Base-by-base conservation (phyloP, 2,329 filamentous ascomycete species). In the Cladophialophora exuberans region DNA sequence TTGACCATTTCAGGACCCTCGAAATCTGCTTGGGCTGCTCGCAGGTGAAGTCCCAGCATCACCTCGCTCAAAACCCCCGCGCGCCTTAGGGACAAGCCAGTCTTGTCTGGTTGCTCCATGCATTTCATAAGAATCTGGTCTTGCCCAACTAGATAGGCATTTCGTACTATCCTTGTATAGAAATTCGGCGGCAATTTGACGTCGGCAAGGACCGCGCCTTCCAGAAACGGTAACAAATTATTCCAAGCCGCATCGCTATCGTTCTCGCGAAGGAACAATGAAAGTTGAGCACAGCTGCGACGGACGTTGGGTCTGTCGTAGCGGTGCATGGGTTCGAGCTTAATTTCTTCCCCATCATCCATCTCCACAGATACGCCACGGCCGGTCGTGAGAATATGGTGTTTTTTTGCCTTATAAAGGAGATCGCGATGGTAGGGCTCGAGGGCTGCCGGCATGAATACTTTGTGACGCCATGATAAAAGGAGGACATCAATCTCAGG, bases 391-490 rank as follows among this genome's bases (percentile, higher is more conserved):
- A 77, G 65, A 46, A 67, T 62, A 11, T 67, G 63, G 33, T 68
- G 65, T 41, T 72, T 67, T 31, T 67, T 70, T 26, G 67, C 56
- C 45, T 69, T 69, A 64, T 72, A 76, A 52, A 77, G 69, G 39
- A 73, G 66, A 35, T 65, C 67, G 55, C 67, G 68, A 53, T 76
- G 74, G 36, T 66, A 66, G 4, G 64, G 54, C 30, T 65, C 63
- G 3, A 77, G 68, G 31, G 69, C 68, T 44, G 66, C 67, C 23
- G 75, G 75, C 26, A 76, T 72, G 63, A 78, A 76, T 45, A 76
- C 66, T 35, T 72, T 69, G 57, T 76, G 63, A 60, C 75, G 74
- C 64, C 73, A 75, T 55, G 66, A 67, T 23, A 67, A 61, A 26
- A 78, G 68, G 44, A 72, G 65, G 38, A 69, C 60, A 60, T 76